Evolutionary conservation across 208 protist species (phyloP).

Genomic region (Leishmania gerbilli): DNA sequence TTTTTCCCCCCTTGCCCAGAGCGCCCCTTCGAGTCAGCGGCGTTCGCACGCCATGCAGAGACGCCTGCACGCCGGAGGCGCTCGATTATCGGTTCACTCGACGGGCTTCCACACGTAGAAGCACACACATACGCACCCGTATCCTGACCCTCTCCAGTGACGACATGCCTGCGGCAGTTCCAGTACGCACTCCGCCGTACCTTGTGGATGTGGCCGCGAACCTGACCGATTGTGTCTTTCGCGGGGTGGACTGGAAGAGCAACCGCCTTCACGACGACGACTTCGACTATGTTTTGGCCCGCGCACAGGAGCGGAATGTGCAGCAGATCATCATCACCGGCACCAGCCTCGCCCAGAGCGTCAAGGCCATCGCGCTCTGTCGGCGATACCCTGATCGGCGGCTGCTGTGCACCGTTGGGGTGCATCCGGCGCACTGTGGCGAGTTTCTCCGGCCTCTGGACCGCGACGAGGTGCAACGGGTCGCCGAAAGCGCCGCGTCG

Average conservation of each 20-base stretch:
- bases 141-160: neutral
- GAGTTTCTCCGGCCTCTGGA: slow-evolving; percentile 69
- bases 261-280: slow-evolving; percentile 80
- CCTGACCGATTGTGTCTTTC: slow-evolving; percentile 90
- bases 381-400: slow-evolving; percentile 51
- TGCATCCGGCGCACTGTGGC: slow-evolving; percentile 81
- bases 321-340: slow-evolving; percentile 86
- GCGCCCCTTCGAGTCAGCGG: neutral
- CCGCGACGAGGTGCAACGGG: slow-evolving; percentile 24
- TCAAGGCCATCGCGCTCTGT: slow-evolving; percentile 84
- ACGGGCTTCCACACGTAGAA: neutral
- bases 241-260: slow-evolving; percentile 83
- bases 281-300: slow-evolving; percentile 72
- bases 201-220: slow-evolving; percentile 91
- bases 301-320: slow-evolving; percentile 59
- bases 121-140: neutral
- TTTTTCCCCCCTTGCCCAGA: neutral
- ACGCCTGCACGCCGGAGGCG: neutral
- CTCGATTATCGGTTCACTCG: neutral
- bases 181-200: slow-evolving; percentile 33
- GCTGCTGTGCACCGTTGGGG: slow-evolving; percentile 80
- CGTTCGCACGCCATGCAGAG: neutral
- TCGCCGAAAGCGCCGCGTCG: slow-evolving; percentile 37
- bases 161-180: slow-evolving; percentile 8
- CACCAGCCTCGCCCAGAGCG: slow-evolving; percentile 71